Base-by-base conservation (phyloP, 2,329 filamentous ascomycete genomes). In the Exserohilum rostratum region DNA sequence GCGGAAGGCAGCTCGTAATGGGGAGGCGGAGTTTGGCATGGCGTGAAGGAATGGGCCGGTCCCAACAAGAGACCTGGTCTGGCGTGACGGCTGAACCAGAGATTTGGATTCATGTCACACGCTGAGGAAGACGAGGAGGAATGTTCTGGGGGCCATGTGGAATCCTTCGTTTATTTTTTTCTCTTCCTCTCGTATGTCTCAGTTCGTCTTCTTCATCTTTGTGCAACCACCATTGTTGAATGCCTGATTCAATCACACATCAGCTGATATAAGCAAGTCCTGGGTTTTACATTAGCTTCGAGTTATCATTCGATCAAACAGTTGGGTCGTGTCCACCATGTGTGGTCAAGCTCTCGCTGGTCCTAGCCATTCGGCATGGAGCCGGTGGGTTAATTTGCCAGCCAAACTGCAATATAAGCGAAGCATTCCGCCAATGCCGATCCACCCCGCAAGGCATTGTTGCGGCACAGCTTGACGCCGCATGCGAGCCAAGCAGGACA, bases 351-450 rank as follows among this genome's bases (percentile, higher is more conserved):
- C 25, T 17, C 15, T 4, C 15, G 40, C 11, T 18, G 30, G 22
- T 48, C 18, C 13, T 22, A 34, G 18, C 27, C 12, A 10, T 27
- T 46, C n/a, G 34, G 33, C 17, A 46, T 29, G 50, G 44, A 27
- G 18, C 51, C 39, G 51, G 46, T 50, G 51, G 51, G 18, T 45
- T 25, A 50, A 50, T 54, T 39, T 50, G 51, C 33, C 39, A 39
- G 30, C 44, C 29, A 33, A 44, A 27, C 35, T 33, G 27, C 25
- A 43, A 35, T 25, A 12, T 30, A 40, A 15, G 50, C 50, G 50
- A 47, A 33, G 17, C 46, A 31, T 17, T 45, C 34, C 25, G 46
- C 46, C 46, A 54, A 44, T 54, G 38, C 40, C 27, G 37, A 44
- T 38, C 39, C 31, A 45, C 30, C 27, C 29, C 17, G 35, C 12